Evolutionary conservation across 139 green algal species (phyloP).

Genomic region (Coccomyxa sp.): DNA sequence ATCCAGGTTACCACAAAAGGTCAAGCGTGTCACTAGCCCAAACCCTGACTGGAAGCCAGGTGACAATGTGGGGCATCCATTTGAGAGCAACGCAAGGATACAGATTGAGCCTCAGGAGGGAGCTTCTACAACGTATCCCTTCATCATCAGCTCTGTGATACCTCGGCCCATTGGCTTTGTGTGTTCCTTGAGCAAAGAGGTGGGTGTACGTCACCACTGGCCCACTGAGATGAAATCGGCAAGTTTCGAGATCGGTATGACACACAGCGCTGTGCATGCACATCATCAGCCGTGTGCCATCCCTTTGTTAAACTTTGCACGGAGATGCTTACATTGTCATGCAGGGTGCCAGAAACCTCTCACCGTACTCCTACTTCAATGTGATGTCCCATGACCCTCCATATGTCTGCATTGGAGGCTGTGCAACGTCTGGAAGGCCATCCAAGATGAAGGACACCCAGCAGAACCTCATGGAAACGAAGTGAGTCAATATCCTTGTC

Average conservation of each 20-base stretch:
- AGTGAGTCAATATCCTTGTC: too few species aligned
- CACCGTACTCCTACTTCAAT: conserved; percentile 90
- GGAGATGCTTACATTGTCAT: neutral
- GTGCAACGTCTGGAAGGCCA: conserved; percentile 18
- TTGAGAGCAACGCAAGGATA: conserved; percentile 15
- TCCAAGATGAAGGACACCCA: conserved; percentile 78
- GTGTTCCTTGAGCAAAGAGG: conserved; percentile 45
- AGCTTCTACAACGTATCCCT: conserved; percentile 18
- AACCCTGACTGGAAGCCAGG: conserved; percentile 51
- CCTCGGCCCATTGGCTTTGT: conserved; percentile 85
- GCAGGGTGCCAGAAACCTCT: conserved; percentile 54
- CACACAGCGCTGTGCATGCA: neutral
- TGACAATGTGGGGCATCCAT: conserved; percentile 37
- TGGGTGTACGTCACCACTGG: neutral
- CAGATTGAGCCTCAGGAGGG: conserved; percentile 21
- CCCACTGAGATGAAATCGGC: neutral
- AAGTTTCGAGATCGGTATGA: neutral
- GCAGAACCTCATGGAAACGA: conserved; percentile 84
- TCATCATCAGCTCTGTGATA: conserved; percentile 72
- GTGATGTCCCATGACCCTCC: conserved; percentile 76
- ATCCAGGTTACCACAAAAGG: too few species aligned
- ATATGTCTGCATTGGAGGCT: conserved; percentile 57
- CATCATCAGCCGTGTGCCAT: neutral
- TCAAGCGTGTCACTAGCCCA: conserved; percentile 21
- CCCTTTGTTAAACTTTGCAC: too few species aligned